These are phyloP conservation scores for Monoraphidium neglectum DNA, from an alignment of 139 green algal genomes.

Conservation along the genomic window DNA sequence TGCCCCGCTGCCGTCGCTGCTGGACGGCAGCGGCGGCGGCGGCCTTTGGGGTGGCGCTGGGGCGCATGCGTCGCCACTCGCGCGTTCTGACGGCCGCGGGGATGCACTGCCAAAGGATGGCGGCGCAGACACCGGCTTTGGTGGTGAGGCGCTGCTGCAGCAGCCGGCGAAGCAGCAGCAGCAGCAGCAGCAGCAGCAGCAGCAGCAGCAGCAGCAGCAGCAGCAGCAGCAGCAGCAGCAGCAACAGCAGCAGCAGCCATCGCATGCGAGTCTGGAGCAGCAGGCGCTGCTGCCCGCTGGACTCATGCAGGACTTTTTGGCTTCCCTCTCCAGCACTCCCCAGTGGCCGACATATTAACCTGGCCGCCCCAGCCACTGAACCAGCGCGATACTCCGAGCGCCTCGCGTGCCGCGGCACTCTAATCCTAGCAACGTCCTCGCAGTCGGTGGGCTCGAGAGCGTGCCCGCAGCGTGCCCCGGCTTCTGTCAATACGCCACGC, in stretches of 20 bases:
- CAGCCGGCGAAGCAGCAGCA: no score
- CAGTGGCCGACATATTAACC: background rate
- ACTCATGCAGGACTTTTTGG: background rate
- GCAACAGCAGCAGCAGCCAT: background rate
- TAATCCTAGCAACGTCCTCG: background rate
- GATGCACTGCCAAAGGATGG: no score
- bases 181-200: background rate
- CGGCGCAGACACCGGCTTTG: no score
- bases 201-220: constrained; percentile 11
- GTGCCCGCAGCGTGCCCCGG: no score
- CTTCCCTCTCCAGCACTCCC: background rate
- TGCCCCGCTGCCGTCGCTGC: no score
- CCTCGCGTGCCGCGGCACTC: background rate
- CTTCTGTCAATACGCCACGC: no score
- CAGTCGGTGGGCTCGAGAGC: background rate
- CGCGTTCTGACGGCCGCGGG: no score
- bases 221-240: constrained; percentile 3
- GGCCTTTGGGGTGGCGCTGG: no score
- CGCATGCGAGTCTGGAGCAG: background rate
- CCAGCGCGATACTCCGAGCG: no score
- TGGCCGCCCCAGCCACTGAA: background rate
- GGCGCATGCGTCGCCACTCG: no score
- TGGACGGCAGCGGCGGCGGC: no score
- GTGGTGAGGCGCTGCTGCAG: no score
- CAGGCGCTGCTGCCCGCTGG: background rate